Base-by-base conservation (phyloP, 2,329 filamentous ascomycete species). In the Blastomyces silverae region DNA sequence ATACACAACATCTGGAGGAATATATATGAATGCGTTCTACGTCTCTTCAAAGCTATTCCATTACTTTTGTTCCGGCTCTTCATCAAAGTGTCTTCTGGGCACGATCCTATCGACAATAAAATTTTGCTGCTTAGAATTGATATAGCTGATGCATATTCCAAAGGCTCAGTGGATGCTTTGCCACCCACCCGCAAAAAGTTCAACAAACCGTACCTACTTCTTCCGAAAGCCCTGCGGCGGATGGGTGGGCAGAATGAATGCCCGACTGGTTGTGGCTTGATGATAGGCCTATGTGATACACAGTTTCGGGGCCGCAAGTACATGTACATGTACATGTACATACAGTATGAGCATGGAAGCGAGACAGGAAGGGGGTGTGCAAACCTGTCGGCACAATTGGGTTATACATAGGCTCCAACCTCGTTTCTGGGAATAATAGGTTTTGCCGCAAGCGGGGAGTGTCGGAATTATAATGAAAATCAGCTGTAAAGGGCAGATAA, bases 121-220 rank as follows among this genome's bases (percentile, higher is more conserved):
- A 46, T 46, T 3, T 3, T 46, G 17, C 13, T 46, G 44, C 44
- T 28, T 37, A 7, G 25, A 28, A 53, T 53, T n/a, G n/a, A 10
- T 2, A n/a, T 15, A 53, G 22, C 50, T 64, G 58, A 62, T 42
- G 17, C 34, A 37, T 37, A 37, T 37, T 37, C 34, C 3, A 10
- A 37, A n/a, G 48, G 25, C 48, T n/a, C 22, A 63, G 63, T 86
- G 86, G 67, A 85, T 84, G 5, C 87, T 86, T 86, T 70, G 86
- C 85, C 3, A 82, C 88, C 85, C 3, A 82, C 88, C 39, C 80
- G 87, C 34, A 64, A n/a, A n/a, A n/a, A n/a, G n/a, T n/a, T n/a
- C 85, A 85, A 64, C 85, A 86, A 0, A 81, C 88, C 44, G 85
- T n/a, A n/a, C n/a, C n/a, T 84, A 0, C 76, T 88, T 42, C 39